Base-by-base conservation (phyloP, 352 stramenopile species). In the Globisporangium iwayamae region DNA sequence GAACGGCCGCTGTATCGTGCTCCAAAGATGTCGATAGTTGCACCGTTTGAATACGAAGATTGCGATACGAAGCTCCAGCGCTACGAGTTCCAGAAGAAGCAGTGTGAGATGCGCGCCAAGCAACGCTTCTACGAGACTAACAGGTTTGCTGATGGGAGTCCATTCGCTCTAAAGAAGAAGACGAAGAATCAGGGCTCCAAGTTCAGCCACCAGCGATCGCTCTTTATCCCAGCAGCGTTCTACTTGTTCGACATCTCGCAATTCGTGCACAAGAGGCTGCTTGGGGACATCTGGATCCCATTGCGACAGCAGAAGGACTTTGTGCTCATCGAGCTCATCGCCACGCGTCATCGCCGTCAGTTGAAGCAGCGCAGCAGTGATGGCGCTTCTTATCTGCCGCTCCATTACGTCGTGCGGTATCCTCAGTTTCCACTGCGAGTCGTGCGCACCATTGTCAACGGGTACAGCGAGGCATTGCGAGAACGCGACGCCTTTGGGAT, bases 341-440 rank as follows among this genome's bases (percentile, higher is more conserved):
- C 79, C 18, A 68, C 43, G 13, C 75, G 75, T 22, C 76, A 85
- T 54, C 67, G 48, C 14, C 78, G 79, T 1, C 83, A 92, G 51
- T 65, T 90, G 20, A 73, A 73, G 36, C 70, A 83, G 32, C 76
- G 70, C 50, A 83, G 81, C 28, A 65, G 70, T 47, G 73, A 87
- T 34, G 68, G 70, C 0, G 69, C 75, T 4, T 45, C 48, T 0
- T 81, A 77, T 22, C 64, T 89, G 7, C 81, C 83, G 6, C 72
- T 92, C 16, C 83, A 92, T 55, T 83, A 82, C 52, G 78, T 74
- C 14, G 65, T 90, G 14, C 76, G 76, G 4, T 59, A 88, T 38
- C n/a, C 63, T 1, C 45, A 66, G 2, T 76, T 83, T 4, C 60
- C 69, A 1, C 53, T 82, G 8, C 13, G 56, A 25, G 68, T 89